These are phyloP conservation scores for Monosporozyma siamensis DNA, from an alignment of 805 yeast genomes.

Conservation along the genomic window DNA sequence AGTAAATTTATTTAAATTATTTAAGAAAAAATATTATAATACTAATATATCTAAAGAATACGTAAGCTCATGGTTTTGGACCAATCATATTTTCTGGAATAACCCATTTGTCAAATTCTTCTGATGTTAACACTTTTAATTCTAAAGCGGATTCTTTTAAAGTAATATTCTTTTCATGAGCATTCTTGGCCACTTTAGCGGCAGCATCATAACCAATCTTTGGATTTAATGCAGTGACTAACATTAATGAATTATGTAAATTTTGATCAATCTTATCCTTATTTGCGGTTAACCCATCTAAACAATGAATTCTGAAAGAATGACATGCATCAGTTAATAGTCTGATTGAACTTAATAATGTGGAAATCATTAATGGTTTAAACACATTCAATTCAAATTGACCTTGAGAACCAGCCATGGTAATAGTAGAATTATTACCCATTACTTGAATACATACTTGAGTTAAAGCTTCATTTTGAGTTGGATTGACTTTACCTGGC, in stretches of 20 bases:
- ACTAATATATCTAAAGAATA: no score
- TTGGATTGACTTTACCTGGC: constrained; percentile 99
- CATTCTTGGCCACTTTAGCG: constrained; percentile 96
- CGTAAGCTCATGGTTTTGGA: constrained; percentile 43
- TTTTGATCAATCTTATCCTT: constrained; percentile 75
- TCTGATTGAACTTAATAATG: constrained; percentile 80
- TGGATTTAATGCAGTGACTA: constrained; percentile 97
- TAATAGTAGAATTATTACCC: constrained; percentile 91
- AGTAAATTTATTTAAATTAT: no score
- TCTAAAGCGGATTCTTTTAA: constrained; percentile 91
- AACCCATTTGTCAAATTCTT: constrained; percentile 94
- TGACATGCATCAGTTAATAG: constrained; percentile 80
- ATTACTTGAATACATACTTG: constrained; percentile 97
- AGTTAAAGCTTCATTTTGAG: constrained; percentile 97
- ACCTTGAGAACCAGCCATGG: constrained; percentile 97
- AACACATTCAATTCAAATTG: constrained; percentile 97
- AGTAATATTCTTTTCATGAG: constrained; percentile 95
- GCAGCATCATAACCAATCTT: constrained; percentile 98
- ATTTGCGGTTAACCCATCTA: constrained; percentile 89
- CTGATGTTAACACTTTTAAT: constrained; percentile 70
- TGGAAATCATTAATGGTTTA: constrained; percentile 92
- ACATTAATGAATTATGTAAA: constrained; percentile 91
- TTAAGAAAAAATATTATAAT: no score
- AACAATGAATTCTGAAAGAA: constrained; percentile 92
- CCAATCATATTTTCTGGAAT: constrained; percentile 98